Evolutionary conservation across 2,329 filamentous ascomycete genomes (phyloP), one percentile per base, ranked within the genome.

Genomic region (Aphanoascus verrucosus): DNA sequence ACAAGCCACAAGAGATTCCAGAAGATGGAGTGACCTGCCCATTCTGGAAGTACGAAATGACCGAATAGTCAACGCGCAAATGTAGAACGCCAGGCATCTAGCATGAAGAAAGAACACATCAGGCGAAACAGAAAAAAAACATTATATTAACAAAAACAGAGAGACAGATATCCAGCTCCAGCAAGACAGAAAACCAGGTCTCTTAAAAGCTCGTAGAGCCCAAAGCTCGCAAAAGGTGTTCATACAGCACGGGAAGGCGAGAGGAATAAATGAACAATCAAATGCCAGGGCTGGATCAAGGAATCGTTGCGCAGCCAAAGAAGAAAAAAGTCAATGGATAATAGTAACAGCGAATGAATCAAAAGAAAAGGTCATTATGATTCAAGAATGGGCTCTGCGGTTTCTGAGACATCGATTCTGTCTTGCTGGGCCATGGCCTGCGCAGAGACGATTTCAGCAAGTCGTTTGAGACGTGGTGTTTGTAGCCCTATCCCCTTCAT

Each of bases 361-460:
- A 41, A 45, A 28, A 28, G 3, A 7, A 28, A 28, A 23, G n/a
- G 38, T 47, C 52, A 57, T 47, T 42, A n/a, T 40, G 32, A 52
- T 38, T 42, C 53, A 31, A 32, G 57, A 52, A 61, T 56, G 32
- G 63, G 53, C 20, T 55, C 57, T 44, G 59, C 62, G 48, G 61
- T 62, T 38, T 69, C 68, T 15, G 52, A 43, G 53, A 65, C 59
- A 47, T 88, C 86, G 57, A 86, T 72, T 73, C 88, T 91, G 72
- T 94, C 88, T 72, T 94, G 88, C 70, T 97, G 91, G 54, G 90
- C 88, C 65, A 97, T 91, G 32, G 93, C 93, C 72, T 98, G 93
- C 32, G 89, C 87, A 37, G 88, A 94, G 46, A 98, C 93, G 60
- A 98, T 97, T 73, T 98, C 93, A n/a, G 93, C 93, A 52, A 98